Conservation (phyloP, 2,329 filamentous ascomycete species). For the Leptosphaerulina australis region DNA sequence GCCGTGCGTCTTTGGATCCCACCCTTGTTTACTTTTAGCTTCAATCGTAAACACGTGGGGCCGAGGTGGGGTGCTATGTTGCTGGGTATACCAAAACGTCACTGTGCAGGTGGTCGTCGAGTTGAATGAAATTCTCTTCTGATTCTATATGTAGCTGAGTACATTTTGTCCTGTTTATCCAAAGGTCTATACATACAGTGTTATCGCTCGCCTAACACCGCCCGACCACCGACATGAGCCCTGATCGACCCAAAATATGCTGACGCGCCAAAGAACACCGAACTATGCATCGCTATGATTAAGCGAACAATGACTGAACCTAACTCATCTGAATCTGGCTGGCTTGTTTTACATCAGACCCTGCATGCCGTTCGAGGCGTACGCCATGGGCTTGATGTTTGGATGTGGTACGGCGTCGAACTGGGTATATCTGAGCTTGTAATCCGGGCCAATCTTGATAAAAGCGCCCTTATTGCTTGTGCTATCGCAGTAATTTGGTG, state of each 20-base stretch:
- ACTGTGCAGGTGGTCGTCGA: slow-evolving; percentile 1
- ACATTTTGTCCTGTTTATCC: slow-evolving; percentile 11
- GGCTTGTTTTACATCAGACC: slow-evolving; percentile 66
- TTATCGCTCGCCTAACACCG: slow-evolving; percentile 9
- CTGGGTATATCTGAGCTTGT: slow-evolving; percentile 89
- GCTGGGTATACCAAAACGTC: slow-evolving; percentile 10
- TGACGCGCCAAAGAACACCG: slow-evolving; percentile 46
- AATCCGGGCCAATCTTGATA: slow-evolving; percentile 92
- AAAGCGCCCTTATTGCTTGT: slow-evolving; percentile 98
- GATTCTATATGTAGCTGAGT: slow-evolving; percentile 10
- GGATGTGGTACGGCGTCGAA: slow-evolving; percentile 98
- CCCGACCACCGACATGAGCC: slow-evolving; percentile 12
- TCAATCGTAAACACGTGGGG: slow-evolving; percentile 7
- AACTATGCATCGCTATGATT: slow-evolving; percentile 44
- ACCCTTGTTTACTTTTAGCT: slow-evolving; percentile 18
- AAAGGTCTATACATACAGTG: slow-evolving; percentile 15
- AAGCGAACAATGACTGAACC: slow-evolving; percentile 23
- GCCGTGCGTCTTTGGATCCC: slow-evolving; percentile 7
- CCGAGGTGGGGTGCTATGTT: slow-evolving; percentile 5
- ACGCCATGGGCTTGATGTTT: slow-evolving; percentile 91
- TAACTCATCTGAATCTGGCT: slow-evolving; percentile 4
- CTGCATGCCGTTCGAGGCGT: slow-evolving; percentile 81
- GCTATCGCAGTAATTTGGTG: slow-evolving; percentile 95
- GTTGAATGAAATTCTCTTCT: background rate
- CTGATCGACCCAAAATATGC: slow-evolving; percentile 32